Base-by-base conservation (phyloP, 2,329 filamentous ascomycete species). In the Dothideomycetes sp. region DNA sequence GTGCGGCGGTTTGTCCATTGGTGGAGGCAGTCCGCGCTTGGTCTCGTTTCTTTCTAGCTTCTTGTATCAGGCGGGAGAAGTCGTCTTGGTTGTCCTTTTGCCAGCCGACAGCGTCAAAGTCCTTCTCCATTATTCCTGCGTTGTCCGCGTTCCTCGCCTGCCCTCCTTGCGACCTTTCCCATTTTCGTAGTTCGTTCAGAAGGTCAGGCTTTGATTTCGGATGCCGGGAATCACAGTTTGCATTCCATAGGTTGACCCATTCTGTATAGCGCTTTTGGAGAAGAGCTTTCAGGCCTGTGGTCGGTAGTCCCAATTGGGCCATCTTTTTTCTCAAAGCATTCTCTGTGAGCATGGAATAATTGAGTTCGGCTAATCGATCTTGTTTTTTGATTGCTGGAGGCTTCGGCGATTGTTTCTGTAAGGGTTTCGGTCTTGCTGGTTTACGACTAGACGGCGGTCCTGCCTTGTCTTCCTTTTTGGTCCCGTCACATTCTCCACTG, bases 211-310 rank as follows among this genome's bases (percentile, higher is more conserved):
- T 85, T 9, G 69, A 68, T 55, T 81, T 83, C 0, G 86, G 86
- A 2, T 68, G 66, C 27, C 73, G 74, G 2, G 88, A 82, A 59
- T 98, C 91, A 61, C 87, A 94, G 56, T 98, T 98, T 9, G 93
- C 84, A 58, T 98, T 98, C 82, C 86, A 95, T 14, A 98, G 64
- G 29, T 91, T 95, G 37, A 91, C 72, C 88, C 88, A 98, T 60
- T 98, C 91, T 17, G 76, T 84, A 53, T 96, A 88, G 14, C 93
- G 75, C 48, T 72, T 75, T 56, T 89, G 81, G 39, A 96, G 67
- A 1, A 88, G 68, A 34, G 71, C 65, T 34, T 81, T 81, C 1
- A 71, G 61, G 1, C 91, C 91, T 44, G 65, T 69, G 8, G 70
- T 73, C 0, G 85, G 80, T 41, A 96, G 79, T 1, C 88, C 86